Conservation (phyloP, 805 yeast genomes). For the Cyberlindnera mississippiensis region DNA sequence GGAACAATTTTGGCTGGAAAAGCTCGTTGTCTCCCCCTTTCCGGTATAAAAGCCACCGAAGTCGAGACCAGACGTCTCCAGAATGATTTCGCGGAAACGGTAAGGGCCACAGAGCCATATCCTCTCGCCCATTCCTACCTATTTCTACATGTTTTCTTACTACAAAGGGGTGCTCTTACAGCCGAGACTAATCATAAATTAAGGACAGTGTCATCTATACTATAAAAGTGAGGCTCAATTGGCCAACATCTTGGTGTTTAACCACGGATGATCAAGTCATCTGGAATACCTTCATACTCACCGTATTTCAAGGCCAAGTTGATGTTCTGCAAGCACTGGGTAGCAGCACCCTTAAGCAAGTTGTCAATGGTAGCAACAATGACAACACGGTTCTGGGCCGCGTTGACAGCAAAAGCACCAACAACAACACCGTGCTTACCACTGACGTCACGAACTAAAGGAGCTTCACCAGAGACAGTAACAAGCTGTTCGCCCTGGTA, state of each 20-base stretch:
- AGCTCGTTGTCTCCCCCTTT: not conserved
- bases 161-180: not conserved
- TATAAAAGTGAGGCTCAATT: no score
- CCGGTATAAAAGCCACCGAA: not conserved
- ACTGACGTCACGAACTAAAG: conserved; percentile 83
- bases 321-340: conserved; percentile 96
- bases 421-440: conserved; percentile 94
- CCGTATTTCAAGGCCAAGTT: conserved; percentile 86
- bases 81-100: not conserved
- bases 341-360: conserved; percentile 95
- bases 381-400: conserved; percentile 85
- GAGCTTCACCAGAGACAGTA: conserved; percentile 86
- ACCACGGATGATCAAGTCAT: conserved; percentile 42
- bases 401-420: conserved; percentile 94
- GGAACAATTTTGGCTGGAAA: not conserved
- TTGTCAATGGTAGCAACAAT: conserved; percentile 95
- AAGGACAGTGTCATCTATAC: no score
- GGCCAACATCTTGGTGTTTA: conserved; percentile 2
- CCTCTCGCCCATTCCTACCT: no score
- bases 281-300: conserved; percentile 94
- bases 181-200: no score
- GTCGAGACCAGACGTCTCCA: not conserved
- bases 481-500: conserved; percentile 85
- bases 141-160: not conserved
- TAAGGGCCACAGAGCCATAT: not conserved